Conservation (phyloP, 2,329 filamentous ascomycete species). For the Paraconiothyrium brasiliense region DNA sequence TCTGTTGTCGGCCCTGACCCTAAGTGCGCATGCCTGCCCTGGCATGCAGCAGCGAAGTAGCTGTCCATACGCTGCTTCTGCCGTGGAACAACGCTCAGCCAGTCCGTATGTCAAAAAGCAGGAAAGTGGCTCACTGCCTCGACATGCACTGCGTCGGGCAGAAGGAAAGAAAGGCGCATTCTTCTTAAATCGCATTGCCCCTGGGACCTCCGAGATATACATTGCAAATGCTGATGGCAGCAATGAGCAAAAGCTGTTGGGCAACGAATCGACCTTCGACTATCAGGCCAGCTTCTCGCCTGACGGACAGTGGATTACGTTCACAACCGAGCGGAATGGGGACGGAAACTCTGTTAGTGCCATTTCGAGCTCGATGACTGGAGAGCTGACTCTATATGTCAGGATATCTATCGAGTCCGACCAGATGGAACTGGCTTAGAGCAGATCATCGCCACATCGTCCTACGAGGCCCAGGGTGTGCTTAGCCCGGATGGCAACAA, state of each 20-base stretch:
- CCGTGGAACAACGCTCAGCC: not conserved
- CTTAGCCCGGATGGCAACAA: slow-evolving; percentile 52
- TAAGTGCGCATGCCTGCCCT: not conserved
- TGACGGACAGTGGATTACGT: slow-evolving; percentile 53
- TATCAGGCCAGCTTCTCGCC: slow-evolving; percentile 54
- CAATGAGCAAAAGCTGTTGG: slow-evolving; percentile 48
- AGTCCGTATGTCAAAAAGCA: not conserved
- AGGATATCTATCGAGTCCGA: slow-evolving; percentile 50
- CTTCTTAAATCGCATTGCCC: slow-evolving; percentile 52
- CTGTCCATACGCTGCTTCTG: slow-evolving; percentile 3
- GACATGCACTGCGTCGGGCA: not conserved
- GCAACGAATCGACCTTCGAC: slow-evolving; percentile 44
- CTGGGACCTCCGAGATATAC: slow-evolving; percentile 34
- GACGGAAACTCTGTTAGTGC: slow-evolving; percentile 49
- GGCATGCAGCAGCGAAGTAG: not conserved
- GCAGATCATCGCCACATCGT: slow-evolving; percentile 44
- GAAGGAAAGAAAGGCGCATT: slow-evolving; percentile 27
- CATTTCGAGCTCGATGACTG: not conserved
- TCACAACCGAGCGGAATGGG: slow-evolving; percentile 53
- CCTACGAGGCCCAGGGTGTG: slow-evolving; percentile 50
- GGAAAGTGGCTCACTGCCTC: not conserved
- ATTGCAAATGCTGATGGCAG: slow-evolving; percentile 53
- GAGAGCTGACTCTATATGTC: not conserved
- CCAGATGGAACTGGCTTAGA: slow-evolving; percentile 50
- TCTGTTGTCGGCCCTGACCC: not conserved